These are phyloP conservation scores for Fraxinus quadrangulata DNA, from an alignment of 257 asterid genomes.

Conservation along the genomic window DNA sequence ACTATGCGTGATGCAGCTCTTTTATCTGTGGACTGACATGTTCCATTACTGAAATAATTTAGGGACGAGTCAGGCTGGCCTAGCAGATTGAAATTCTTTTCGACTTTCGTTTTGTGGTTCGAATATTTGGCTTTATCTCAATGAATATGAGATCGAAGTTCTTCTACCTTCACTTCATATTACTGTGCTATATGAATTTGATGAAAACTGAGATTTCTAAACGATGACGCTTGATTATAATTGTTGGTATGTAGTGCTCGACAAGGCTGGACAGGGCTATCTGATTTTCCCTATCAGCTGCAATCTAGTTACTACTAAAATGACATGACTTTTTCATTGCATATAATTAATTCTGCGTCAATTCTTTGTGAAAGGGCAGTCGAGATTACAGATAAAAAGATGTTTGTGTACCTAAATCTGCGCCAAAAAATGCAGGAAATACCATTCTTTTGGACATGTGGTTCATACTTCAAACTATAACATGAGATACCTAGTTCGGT, in stretches of 20 bases:
- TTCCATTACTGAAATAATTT: background rate
- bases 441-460: background rate
- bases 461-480: background rate
- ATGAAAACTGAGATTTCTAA: background rate
- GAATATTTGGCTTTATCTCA: background rate
- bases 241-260: background rate
- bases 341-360: background rate
- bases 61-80: no score
- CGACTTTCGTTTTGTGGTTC: background rate
- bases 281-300: no score
- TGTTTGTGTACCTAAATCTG: background rate
- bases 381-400: background rate
- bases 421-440: background rate
- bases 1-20: background rate
- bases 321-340: no score
- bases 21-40: background rate
- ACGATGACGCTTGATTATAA: background rate
- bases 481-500: background rate
- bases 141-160: background rate
- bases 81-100: background rate
- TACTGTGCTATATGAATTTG: background rate
- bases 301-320: background rate
- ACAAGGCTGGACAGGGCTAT: no score
- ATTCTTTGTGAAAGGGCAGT: background rate
- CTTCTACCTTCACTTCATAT: background rate